Percentiles rank a stretch among this genome's conserved stretches.
These are phyloP conservation scores for Angomonas ambiguus DNA, from an alignment of 208 protist species.

Conservation along the genomic window DNA sequence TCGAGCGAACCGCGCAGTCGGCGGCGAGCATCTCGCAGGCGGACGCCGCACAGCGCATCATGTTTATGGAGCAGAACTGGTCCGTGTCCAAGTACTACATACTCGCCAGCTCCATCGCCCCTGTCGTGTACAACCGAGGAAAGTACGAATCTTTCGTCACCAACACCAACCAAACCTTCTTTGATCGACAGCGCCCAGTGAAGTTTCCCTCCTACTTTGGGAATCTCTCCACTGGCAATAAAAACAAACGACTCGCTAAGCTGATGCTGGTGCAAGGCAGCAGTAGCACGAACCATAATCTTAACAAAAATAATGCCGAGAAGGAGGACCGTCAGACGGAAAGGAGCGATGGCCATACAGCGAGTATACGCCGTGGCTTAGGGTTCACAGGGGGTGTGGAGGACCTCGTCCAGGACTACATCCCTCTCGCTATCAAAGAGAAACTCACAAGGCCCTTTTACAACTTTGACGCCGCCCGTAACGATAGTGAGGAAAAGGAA, in stretches of 20 bases:
- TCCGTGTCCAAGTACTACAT: slow-evolving; percentile 71
- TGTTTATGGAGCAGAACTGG: slow-evolving; percentile 89
- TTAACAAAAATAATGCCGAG: neutral
- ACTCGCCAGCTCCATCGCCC: slow-evolving; percentile 70
- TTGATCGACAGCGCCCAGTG: slow-evolving; percentile 79
- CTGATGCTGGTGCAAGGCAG: slow-evolving; percentile 64
- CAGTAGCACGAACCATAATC: neutral
- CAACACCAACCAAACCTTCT: slow-evolving; percentile 54
- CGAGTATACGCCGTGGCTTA: slow-evolving; percentile 9
- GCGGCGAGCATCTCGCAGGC: slow-evolving; percentile 63
- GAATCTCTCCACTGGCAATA: slow-evolving; percentile 81
- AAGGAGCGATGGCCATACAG: neutral
- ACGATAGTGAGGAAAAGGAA: slow-evolving; percentile 26
- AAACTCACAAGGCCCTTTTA: slow-evolving; percentile 52
- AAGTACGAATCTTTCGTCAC: slow-evolving; percentile 83
- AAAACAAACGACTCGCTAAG: slow-evolving; percentile 77
- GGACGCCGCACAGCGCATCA: slow-evolving; percentile 73
- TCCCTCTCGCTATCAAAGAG: slow-evolving; percentile 69
- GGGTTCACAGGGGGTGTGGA: slow-evolving; percentile 68
- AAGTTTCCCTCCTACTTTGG: slow-evolving; percentile 89
- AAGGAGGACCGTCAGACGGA: too few species aligned
- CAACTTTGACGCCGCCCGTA: slow-evolving; percentile 1
- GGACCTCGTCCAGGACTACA: slow-evolving; percentile 82
- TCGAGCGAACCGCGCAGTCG: slow-evolving; percentile 50
- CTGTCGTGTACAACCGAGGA: slow-evolving; percentile 75